Evolutionary conservation across 1,284 basidiomycete species (phyloP), one percentile per base, ranked within the genome.

Genomic region (Malassezia brasiliensis): DNA sequence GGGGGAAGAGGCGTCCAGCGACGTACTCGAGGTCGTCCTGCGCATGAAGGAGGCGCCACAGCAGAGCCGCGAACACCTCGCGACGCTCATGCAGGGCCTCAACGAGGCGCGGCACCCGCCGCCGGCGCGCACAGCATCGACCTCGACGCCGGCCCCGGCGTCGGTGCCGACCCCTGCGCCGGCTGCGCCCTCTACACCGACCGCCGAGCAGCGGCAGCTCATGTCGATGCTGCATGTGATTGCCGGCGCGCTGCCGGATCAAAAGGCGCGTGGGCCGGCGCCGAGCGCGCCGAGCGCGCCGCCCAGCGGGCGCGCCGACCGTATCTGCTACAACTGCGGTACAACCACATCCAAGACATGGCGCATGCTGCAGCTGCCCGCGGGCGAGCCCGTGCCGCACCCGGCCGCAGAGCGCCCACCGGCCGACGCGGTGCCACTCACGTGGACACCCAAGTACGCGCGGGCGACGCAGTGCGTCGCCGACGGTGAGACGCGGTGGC

Each of bases 261-360:
- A 17, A 10, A 47, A 56, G 17, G 17, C 42, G 19, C 48, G 54
- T 5, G 37, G 37, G 20, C 20, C 38, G 15, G 19, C 38, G n/a
- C 45, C 31, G n/a, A 41, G 15, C 37, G 32, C 35, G 30, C 34
- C 47, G 17, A 14, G 42, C 28, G 40, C 32, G 11, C 37, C 42
- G 17, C 44, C 49, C 7, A 37, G 22, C 14, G 20, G 34, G 40
- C 50, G 47, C 11, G 34, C 54, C 2, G 44, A 52, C 25, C 62
- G 64, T 34, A 55, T 65, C 42, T 71, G 68, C 63, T 71, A 71
- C 64, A 71, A 71, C 39, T 71, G 68, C 47, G 68, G 68, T 11
- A 59, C 60, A 2, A 56, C 54, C n/a, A 59, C 59, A 20, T 40
- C 39, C n/a, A 34, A 41, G 28, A 64, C 61, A 5, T 71, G 68